Percentiles rank a stretch among this genome's conserved stretches.
phyloP scores from a whole-genome alignment of 306 rosid species.

The Fagus crenata region DNA sequence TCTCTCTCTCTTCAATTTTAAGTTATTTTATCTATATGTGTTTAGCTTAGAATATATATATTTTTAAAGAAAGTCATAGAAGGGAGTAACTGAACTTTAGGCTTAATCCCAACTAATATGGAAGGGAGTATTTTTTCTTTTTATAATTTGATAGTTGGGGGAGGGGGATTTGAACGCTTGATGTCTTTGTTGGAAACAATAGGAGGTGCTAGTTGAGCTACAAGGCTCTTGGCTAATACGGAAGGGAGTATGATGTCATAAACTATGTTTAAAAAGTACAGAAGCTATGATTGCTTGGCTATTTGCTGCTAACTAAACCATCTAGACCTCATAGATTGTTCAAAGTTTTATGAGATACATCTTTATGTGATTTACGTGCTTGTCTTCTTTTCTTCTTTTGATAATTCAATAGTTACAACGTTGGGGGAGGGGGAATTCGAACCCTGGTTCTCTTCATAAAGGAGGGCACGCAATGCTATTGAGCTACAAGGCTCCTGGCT shows the following conservation, averaged over 20 bases:
- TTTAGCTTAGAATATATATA: not conserved
- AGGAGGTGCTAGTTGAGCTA: too few relatives aligned
- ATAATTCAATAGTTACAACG: too few relatives aligned
- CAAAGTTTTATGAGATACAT: not conserved
- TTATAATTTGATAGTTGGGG: too few relatives aligned
- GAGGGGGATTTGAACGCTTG: too few relatives aligned
- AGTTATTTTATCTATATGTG: not conserved
- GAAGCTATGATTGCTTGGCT: not conserved
- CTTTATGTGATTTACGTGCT: not conserved
- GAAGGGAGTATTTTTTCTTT: too few relatives aligned
- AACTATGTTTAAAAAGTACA: not conserved
- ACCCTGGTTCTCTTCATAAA: too few relatives aligned
- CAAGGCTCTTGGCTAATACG: not conserved
- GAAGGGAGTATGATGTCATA: not conserved
- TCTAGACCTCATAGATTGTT: not conserved
- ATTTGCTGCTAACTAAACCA: not conserved
- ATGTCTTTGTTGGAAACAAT: too few relatives aligned
- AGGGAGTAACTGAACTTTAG: not conserved
- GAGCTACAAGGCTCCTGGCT: not conserved
- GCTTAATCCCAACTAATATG: not conserved
- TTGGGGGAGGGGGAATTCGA: too few relatives aligned
- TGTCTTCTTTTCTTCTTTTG: not conserved
- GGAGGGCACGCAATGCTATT: too few relatives aligned
- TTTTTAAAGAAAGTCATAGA: not conserved
- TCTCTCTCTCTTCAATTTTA: not conserved